Evolutionary conservation across 2,329 filamentous ascomycete genomes (phyloP).

Genomic region (Curvularia eragrostidis): DNA sequence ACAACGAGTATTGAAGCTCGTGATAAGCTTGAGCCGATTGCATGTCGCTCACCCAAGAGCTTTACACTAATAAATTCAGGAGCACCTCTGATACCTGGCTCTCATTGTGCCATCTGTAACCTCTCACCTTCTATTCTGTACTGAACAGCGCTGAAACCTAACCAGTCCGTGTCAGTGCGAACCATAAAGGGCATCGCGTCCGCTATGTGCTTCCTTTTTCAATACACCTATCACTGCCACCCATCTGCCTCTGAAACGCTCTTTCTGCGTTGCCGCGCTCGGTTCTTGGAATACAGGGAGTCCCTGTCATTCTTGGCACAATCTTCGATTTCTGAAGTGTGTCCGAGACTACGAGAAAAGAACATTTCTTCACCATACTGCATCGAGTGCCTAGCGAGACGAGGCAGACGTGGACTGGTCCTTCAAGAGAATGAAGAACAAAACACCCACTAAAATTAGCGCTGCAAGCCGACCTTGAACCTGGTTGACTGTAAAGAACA

Average conservation of each 20-base stretch:
- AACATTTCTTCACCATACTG: constrained; percentile 26
- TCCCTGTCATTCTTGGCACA: constrained; percentile 4
- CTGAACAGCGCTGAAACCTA: not conserved
- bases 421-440: constrained; percentile 5
- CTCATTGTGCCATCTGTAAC: not conserved
- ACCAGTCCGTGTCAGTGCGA: not conserved
- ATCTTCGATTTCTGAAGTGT: constrained; percentile 11
- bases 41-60: not conserved
- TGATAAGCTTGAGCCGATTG: constrained; percentile 4
- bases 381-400: constrained; percentile 19
- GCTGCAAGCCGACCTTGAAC: not conserved
- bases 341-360: constrained; percentile 29
- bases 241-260: constrained; percentile 24
- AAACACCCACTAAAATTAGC: not conserved
- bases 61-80: not conserved
- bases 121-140: not conserved
- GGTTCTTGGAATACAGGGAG: not conserved
- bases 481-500: not conserved
- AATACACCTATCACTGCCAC: constrained; percentile 27
- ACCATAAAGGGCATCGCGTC: not conserved
- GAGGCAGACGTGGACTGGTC: not conserved
- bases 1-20: not conserved
- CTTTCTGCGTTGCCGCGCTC: constrained; percentile 25
- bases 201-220: constrained; percentile 28
- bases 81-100: not conserved